Base-by-base conservation (phyloP, 1,284 basidiomycete species). In the Entoloma clypeatum region DNA sequence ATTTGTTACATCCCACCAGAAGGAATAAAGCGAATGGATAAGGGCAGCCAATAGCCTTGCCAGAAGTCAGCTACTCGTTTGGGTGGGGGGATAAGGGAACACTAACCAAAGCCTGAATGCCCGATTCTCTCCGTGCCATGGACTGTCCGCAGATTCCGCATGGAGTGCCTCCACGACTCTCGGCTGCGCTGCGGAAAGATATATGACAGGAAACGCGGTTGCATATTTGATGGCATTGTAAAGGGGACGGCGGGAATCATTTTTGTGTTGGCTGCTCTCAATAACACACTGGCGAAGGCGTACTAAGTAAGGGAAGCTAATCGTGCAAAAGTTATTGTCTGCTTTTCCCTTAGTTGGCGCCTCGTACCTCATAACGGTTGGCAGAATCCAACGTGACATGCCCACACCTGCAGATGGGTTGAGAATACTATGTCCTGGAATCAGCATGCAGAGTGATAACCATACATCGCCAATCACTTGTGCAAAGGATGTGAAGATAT, bases 1-100 rank as follows among this genome's bases (percentile, higher is more conserved):
- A 59, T 97, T 92, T 32, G 90, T 92, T 23, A 99, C 78, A 63
- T 99, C 96, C 96, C 96, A 99, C 90, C 92, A 99, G 63, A 96
- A 98, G 5, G 92, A 95, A 65, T 92, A 99, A 31, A 91, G 63
- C 1, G 93, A 95, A 63, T 99, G 99, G 53, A 96, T 63, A 10
- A 79, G 73, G 18, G 92, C 93, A 8, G 86, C 79, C 17, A 94
- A 63, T 10, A 97, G 63, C 96, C 92, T 93, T 41, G 13, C 7
- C 24, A 40, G 14, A 11, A 21, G 38, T 23, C 44, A 31, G 38
- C 42, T 35, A 39, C 37, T 22, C 32, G 36, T 38, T 6, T 22
- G 44, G 26, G 26, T 39, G 38, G 41, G 14, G 26, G 25, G 38
- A 22, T 22, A 41, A 24, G 25, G 16, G 23, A 21, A 3, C 29